These are phyloP conservation scores for Cadophora luteo-olivacea DNA, from an alignment of 2,329 filamentous ascomycete species.

Conservation along the genomic window DNA sequence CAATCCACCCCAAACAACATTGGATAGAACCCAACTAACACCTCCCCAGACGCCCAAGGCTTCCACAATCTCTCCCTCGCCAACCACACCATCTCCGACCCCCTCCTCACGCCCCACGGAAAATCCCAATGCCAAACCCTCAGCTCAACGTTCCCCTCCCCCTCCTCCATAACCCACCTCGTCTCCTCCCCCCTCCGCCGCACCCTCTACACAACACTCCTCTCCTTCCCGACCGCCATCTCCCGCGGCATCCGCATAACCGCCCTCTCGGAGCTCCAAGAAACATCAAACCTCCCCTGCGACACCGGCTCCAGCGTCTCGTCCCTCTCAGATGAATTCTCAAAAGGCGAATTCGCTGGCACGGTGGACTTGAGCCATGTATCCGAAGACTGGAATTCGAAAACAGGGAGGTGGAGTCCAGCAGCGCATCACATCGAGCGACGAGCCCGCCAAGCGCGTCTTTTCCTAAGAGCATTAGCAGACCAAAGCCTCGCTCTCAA, in stretches of 20 bases:
- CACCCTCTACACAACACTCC: slow-evolving; percentile 79
- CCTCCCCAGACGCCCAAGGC: slow-evolving; percentile 68
- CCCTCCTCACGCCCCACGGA: slow-evolving; percentile 78
- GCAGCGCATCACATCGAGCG: slow-evolving; percentile 30
- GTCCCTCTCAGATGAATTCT: slow-evolving; percentile 66
- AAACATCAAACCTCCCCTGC: slow-evolving; percentile 76
- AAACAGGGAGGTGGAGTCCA: slow-evolving; percentile 49
- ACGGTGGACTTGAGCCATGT: slow-evolving; percentile 69
- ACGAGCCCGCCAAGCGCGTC: slow-evolving; percentile 62
- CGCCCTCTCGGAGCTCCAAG: slow-evolving; percentile 78
- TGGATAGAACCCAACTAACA: background rate
- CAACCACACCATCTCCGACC: slow-evolving; percentile 79
- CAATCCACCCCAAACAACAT: background rate
- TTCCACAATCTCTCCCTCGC: slow-evolving; percentile 77
- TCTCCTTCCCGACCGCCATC: slow-evolving; percentile 68
- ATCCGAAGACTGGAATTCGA: slow-evolving; percentile 73
- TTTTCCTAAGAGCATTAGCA: slow-evolving; percentile 58
- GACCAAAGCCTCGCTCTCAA: background rate
- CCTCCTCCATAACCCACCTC: slow-evolving; percentile 70
- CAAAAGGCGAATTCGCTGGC: slow-evolving; percentile 46
- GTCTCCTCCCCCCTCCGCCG: slow-evolving; percentile 81
- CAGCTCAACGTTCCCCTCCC: slow-evolving; percentile 66
- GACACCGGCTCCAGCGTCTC: slow-evolving; percentile 71
- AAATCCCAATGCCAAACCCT: slow-evolving; percentile 75
- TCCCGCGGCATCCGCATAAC: slow-evolving; percentile 54